These are phyloP conservation scores for Tulasnella sp. DNA, from an alignment of 768 basidiomycete species.

Conservation along the genomic window DNA sequence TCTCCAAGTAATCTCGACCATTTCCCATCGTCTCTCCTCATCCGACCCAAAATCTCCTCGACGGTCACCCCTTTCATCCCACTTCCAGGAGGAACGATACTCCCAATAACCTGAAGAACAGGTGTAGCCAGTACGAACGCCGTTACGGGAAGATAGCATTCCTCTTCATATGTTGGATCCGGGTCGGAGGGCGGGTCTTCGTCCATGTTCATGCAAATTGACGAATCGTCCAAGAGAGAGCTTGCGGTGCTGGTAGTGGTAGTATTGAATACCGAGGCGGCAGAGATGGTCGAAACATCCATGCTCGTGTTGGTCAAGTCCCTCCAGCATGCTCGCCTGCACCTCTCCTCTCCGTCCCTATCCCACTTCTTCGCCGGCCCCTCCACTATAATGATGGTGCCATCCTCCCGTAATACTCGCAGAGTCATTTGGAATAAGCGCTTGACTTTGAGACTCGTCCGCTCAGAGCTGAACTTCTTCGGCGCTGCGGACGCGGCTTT, in stretches of 20 bases:
- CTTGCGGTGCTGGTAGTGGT: constrained; percentile 38
- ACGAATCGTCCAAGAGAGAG: constrained; percentile 45
- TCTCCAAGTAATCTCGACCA: constrained; percentile 70
- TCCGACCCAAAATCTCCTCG: constrained; percentile 52
- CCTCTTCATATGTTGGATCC: constrained; percentile 57
- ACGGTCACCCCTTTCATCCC: constrained; percentile 45
- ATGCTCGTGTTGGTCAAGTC: constrained; percentile 41
- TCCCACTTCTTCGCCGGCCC: constrained; percentile 55
- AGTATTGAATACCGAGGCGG: constrained; percentile 39
- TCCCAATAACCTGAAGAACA: constrained; percentile 54
- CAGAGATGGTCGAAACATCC: constrained; percentile 43
- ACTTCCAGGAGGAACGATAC: constrained; percentile 42
- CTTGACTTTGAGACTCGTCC: constrained; percentile 55
- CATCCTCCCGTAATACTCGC: constrained; percentile 66
- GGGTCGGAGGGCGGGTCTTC: constrained; percentile 59
- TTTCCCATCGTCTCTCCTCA: constrained; percentile 59
- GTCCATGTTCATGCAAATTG: constrained; percentile 36
- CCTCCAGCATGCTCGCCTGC: constrained; percentile 54
- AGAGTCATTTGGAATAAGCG: constrained; percentile 70
- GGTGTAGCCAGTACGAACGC: constrained; percentile 53
- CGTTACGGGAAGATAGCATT: constrained; percentile 68
- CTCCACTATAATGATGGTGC: constrained; percentile 75
- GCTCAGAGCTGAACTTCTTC: constrained; percentile 29
- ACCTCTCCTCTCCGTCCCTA: not conserved
- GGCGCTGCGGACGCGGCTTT: not conserved